Evolutionary conservation across 371 early-diverging fungal species (phyloP), one percentile per base, ranked within the genome.

Genomic region (Zancudomyces culisetae): DNA sequence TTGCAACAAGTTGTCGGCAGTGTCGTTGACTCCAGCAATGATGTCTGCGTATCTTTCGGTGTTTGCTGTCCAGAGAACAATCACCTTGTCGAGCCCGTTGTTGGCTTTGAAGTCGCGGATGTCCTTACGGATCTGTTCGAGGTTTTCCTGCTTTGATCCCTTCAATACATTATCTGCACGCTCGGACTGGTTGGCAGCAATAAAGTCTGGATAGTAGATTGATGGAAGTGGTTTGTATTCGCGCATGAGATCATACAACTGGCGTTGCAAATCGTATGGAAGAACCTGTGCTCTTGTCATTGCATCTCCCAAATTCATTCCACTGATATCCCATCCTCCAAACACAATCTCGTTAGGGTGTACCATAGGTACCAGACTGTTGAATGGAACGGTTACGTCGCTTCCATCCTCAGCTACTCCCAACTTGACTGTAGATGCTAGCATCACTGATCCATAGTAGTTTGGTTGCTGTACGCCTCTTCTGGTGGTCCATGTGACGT

Each of bases 21-120:
- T 91, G 69, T 93, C 93, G 71, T 92, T 91, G 63, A 96, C 82
- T 60, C 92, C 91, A n/a, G 70, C 70, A 40, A 88, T 63, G 45
- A 96, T 67, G 50, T 70, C 58, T 21, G 61, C 55, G 49, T 58
- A 62, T 54, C 97, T 85, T 73, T 96, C 97, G 22, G 97, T 96
- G 77, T 90, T 94, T 70, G 95, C 97, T 29, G 97, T 91, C 97
- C 97, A 96, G 61, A 96, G 72, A 22, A 96, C 87, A 56, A 96
- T 78, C 50, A 96, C 85, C 71, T 81, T 82, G 70, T 96, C 95
- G 20, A 96, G 76, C 18, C 69, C 56, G 65, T 96, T 79, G 56
- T 66, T 59, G 48, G 71, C 73, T 79, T 92, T 92, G 73, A 96
- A 96, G 53, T 87, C 77, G 55, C 88, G 81, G 59, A 95, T 94